Evolutionary conservation across 2,329 filamentous ascomycete species (phyloP), one percentile per base, ranked within the genome.

Genomic region (Diaporthe aspalathi): DNA sequence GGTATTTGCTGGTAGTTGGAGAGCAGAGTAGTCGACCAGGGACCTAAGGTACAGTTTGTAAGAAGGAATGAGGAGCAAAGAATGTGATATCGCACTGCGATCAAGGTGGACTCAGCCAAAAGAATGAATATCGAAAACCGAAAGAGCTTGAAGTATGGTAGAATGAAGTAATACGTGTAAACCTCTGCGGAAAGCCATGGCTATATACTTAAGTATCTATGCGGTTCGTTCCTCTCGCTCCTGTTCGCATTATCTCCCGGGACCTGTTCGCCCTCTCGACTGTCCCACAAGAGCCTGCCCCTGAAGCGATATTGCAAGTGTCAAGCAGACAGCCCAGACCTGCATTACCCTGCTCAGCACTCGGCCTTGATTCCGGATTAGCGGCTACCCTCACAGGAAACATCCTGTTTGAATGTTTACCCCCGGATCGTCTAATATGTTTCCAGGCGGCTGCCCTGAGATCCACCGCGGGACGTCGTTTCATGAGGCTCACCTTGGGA

Each of bases 401-500:
- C 60, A 49, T 50, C 43, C 43, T 63, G 60, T 63, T 63, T 63
- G 27, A 11, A 63, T 14, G 43, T 63, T 63, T 63, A 63, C 20
- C 43, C 57, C 43, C 60, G 60, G 60, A 49, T 49, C 43, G 43
- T 38, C 40, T 63, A 63, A 63, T 63, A 63, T 63, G 60, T 63
- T 63, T 63, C 60, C 60, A 63, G 60, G 60, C 43, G 43, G 20
- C 60, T 63, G 43, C 9, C 60, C 60, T 63, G 60, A 49, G 60
- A 35, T 63, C 60, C 60, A 50, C 60, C 60, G 60, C 60, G 60
- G 60, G 60, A 63, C 43, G 60, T 63, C 60, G 60, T 63, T 63
- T 63, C 60, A 63, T 63, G 60, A 63, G 60, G 60, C 60, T 63
- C 60, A 63, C 60, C 60, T 63, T 63, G 43, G 60, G 60, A 63